Evolutionary conservation across 768 basidiomycete genomes (phyloP), one percentile per base, ranked within the genome.

Genomic region (Pleurotus giganteus): DNA sequence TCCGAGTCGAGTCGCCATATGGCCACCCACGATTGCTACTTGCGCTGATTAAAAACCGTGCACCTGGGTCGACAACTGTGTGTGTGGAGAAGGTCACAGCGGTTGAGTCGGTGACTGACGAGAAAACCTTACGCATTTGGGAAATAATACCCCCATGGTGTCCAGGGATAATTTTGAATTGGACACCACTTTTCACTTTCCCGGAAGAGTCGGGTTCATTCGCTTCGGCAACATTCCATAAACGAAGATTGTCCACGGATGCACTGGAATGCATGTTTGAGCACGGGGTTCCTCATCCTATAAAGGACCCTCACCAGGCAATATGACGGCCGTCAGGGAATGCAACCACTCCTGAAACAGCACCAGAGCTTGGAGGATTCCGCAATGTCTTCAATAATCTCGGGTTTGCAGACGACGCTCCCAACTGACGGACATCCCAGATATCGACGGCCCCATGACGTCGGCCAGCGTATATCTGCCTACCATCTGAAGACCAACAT

Each of bases 61-160:
- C 85, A 5, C 84, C 85, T 39, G 89, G 83, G 75, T 97, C 95
- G 42, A 97, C 78, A 57, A 94, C 95, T 98, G 63, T 32, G 53
- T 15, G 54, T 56, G 31, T 49, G 39, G 49, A 45, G 15, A 52
- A 45, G 31, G 11, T 26, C 49, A 26, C 13, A 8, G 47, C 6
- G 47, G 8, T 19, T 23, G 39, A 24, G 15, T 7, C 39, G n/a
- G 37, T 12, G 7, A 47, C 5, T 12, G 43, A 44, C 2, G 19
- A 56, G 19, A 44, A 17, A 21, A 24, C 83, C 92, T 65, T 73
- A 98, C 96, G 71, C 83, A 98, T 90, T 64, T 93, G 87, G 2
- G 94, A 96, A 3, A 98, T 83, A 63, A 88, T 89, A 7, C 95
- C 96, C 32, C 95, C 94, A 71, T 97, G 92, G 72, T 97, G 96